These are phyloP conservation scores for Paraphoma chrysanthemicola DNA, from an alignment of 2,329 filamentous ascomycete genomes.

Conservation along the genomic window DNA sequence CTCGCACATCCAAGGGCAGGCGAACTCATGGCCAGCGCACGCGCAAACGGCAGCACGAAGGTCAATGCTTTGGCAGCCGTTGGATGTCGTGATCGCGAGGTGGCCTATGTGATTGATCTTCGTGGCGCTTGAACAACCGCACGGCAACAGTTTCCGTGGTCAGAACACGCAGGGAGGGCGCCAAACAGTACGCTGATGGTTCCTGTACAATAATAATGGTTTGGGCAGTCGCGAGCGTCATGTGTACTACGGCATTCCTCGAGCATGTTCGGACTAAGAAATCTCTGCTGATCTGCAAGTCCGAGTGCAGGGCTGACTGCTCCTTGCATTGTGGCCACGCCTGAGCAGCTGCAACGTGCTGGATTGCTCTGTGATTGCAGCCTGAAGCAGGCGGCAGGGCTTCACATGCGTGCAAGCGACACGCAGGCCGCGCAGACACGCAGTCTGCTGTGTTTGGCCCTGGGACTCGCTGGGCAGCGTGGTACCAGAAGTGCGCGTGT, in stretches of 20 bases:
- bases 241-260: neutral
- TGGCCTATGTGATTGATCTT: neutral
- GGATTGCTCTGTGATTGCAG: neutral
- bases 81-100: neutral
- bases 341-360: neutral
- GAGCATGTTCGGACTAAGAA: slow-evolving; percentile 4
- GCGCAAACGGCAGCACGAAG: neutral
- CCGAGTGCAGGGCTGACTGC: neutral
- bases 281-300: slow-evolving; percentile 10
- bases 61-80: neutral
- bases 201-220: neutral
- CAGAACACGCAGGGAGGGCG: neutral
- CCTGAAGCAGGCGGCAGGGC: neutral
- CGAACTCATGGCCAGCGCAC: neutral
- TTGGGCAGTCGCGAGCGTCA: neutral
- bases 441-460: neutral
- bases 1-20: neutral
- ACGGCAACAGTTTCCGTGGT: neutral
- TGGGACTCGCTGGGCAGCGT: neutral
- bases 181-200: neutral
- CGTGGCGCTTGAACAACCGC: neutral
- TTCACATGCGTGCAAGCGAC: slow-evolving; percentile 3
- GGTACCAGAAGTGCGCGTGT: neutral
- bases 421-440: slow-evolving; percentile 5
- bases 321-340: neutral